Base-by-base conservation (phyloP, 106 monocot species). In the Apostasia ramifera region DNA sequence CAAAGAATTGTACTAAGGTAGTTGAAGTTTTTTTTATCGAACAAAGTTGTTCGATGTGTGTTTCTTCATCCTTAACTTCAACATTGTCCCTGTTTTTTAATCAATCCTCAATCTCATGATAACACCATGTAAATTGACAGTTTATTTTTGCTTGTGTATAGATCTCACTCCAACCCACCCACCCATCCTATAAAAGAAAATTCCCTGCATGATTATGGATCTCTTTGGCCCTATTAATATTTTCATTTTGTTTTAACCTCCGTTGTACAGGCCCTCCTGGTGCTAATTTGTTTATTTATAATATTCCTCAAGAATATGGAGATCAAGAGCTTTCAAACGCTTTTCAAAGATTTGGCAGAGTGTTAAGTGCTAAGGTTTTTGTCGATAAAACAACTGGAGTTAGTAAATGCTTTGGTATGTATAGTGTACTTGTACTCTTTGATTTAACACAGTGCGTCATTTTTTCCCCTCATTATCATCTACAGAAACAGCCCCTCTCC, bases 231-330 rank as follows among this genome's bases (percentile, higher is more conserved):
- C 5, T 63, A 47, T 3, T 65, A 37, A 65, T 47, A 26, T 26
- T 26, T 62, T 0, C 1, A 39, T 9, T 11, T 62, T 61, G 39
- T 44, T 3, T 43, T 15, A 10, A 7, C 48, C 47, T 65, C 39
- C 5, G 13, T 66, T 10, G 0, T 74, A 8, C 70, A 94, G 94
- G 94, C 39, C 94, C 90, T 74, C 84, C 85, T 73, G 94, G 90
- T 67, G 94, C 94, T 51, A 94, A 94, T 76, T 72, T 94, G 64
- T 94, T 94, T 69, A 94, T 94, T 15, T 94, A 94, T 79, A 90
- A 94, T 63, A 94, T 94, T 14, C 94, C 94, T 12, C 94, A 94
- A 83, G 90, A 94, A 44, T 94, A 72, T 69, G 83, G 79, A 45
- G 94, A 94, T 67, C 87, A 87, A 52, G 94, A 94, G 15, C 90